Base-by-base conservation (phyloP, 2,329 filamentous ascomycete species). In the Amylocarpus encephaloides region DNA sequence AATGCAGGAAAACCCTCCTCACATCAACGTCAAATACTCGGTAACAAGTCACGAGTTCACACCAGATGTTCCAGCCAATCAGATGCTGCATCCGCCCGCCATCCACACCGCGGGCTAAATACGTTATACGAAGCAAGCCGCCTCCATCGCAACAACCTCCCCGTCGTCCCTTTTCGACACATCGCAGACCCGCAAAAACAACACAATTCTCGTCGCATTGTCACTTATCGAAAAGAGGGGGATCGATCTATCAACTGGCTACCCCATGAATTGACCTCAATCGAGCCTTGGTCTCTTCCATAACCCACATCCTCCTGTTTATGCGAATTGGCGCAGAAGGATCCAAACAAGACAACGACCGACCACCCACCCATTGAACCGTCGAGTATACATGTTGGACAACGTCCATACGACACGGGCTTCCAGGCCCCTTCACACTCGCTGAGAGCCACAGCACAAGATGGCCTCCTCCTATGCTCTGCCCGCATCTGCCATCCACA, bases 391-490 rank as follows among this genome's bases (percentile, higher is more conserved):
- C 32, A 49, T 49, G 46, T 35, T 18, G 46, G 18, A 36, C 13
- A 33, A n/a, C 18, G 29, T 41, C n/a, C 6, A 32, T n/a, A 29
- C n/a, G n/a, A 33, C 18, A 29, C 32, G 47, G 38, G 47, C 47
- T 49, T 44, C 33, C 30, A n/a, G 26, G 48, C 48, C 43, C 39
- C 18, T 33, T 46, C 29, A 19, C 36, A n/a, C 9, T 29, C 38
- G 35, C 18, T 35, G 39, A 41, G n/a, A 35, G 26, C 30, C 36
- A 35, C 22, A 19, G 13, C 13, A 16, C 57, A 59, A 26, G 22
- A 67, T 67, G 65, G 64, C 64, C 53, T 65, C 65, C 39, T 60
- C 63, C 34, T 66, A 65, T 57, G 61, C 63, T 50, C 58, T 66
- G 22, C 64, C 65, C 43, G 62, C 59, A 35, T 64, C 64, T 30